Base-by-base conservation (phyloP, 805 yeast species). In the Nakazawaea populi region DNA sequence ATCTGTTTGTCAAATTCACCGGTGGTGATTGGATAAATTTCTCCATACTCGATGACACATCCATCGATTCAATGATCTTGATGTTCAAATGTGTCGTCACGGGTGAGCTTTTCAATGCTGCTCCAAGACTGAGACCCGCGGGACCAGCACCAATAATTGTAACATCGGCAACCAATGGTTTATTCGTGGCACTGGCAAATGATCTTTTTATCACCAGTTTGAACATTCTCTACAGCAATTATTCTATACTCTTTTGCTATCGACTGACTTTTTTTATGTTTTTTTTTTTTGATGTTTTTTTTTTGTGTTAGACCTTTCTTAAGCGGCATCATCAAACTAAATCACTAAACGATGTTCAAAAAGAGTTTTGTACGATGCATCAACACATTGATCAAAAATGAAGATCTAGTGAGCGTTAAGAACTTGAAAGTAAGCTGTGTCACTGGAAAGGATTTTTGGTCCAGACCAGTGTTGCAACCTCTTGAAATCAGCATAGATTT, bases 141-240 rank as follows among this genome's bases (percentile, higher is more conserved):
- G 98, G 97, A 0, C 99, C 99, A 6, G 96, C 98, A 37, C 99
- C 99, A 37, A 94, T 87, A 49, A 94, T 87, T 6, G 89, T 83
- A 24, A 94, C 79, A 66, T 92, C 97, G 31, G 76, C 70, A 37
- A 18, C 28, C 31, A 61, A 38, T 1, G 36, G 40, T 4, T 24
- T 35, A 34, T 68, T 66, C 1, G 55, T 11, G 29, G 24, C 34
- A 5, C 57, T 57, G 1, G 66, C 62, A 7, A 62, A 47, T 4
- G 57, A 40, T 43, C 65, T 56, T 42, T 18, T 45, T 37, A 37
- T 36, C n/a, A 36, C 27, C 29, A 11, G 40, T 37, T 18, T 36
- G 14, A 36, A 37, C 42, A 37, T 45, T 34, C 29, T 43, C 12
- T 18, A 18, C 28, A 40, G 28, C 6, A 40, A 18, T 18, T 18